Evolutionary conservation across 306 rosid species (phyloP).

Genomic region (Inga oerstediana): DNA sequence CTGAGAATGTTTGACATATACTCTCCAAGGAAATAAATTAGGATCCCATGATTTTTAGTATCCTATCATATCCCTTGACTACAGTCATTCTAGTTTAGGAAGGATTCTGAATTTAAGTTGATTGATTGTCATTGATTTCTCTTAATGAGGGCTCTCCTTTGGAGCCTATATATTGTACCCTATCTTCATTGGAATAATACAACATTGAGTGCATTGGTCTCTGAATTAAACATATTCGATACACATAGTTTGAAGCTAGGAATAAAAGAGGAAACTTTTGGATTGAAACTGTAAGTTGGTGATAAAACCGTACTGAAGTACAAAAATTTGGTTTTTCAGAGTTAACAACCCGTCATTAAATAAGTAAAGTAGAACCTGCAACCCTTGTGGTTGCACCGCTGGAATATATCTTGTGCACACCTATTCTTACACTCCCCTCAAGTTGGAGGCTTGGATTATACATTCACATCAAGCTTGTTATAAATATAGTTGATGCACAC

Average conservation of each 20-base stretch:
- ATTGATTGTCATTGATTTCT: too few relatives aligned
- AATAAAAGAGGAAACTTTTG: background rate
- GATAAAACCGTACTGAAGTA: background rate
- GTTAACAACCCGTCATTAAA: background rate
- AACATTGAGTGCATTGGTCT: too few relatives aligned
- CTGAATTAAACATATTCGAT: background rate
- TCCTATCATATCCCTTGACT: too few relatives aligned
- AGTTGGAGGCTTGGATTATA: background rate
- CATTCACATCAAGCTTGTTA: background rate
- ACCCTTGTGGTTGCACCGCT: background rate
- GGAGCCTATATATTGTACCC: too few relatives aligned
- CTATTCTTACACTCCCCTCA: background rate
- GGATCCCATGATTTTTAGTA: too few relatives aligned
- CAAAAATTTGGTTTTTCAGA: background rate
- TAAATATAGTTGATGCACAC: background rate
- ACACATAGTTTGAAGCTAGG: background rate
- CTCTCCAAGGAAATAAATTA: too few relatives aligned
- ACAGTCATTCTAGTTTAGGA: too few relatives aligned
- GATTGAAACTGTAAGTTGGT: background rate
- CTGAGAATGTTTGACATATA: too few relatives aligned
- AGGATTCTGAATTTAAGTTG: too few relatives aligned
- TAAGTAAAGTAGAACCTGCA: background rate
- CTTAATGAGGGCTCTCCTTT: too few relatives aligned
- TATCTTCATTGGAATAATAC: too few relatives aligned
- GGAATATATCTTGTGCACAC: background rate